Conservation (phyloP, 768 basidiomycete genomes). For the Termitomyces sp. region DNA sequence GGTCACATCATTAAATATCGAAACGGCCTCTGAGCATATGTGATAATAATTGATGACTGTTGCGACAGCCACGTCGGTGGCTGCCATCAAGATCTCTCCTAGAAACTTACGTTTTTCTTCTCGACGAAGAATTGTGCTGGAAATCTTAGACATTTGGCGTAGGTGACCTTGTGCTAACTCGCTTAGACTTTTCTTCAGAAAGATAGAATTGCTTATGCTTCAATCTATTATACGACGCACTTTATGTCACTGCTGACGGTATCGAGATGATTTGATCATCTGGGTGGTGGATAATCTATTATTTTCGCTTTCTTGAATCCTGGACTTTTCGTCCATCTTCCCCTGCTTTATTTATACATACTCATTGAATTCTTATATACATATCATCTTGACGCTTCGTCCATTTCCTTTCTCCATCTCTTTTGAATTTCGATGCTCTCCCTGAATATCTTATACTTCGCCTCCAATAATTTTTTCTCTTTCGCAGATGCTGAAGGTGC, state of each 20-base stretch:
- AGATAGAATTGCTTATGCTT: background rate
- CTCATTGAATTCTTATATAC: background rate
- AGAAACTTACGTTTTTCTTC: background rate
- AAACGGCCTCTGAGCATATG: conserved; percentile 9
- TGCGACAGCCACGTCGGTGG: background rate
- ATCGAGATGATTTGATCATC: background rate
- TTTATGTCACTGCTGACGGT: background rate
- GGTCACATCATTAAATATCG: conserved; percentile 8
- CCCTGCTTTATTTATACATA: background rate
- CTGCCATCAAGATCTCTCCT: background rate
- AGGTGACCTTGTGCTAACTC: background rate
- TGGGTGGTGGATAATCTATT: background rate
- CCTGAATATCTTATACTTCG: conserved; percentile 91
- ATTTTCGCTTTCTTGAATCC: background rate
- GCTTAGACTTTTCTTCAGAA: background rate
- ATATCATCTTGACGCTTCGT: conserved; percentile 35
- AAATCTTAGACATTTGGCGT: background rate
- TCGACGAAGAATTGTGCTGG: background rate
- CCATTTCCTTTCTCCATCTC: conserved; percentile 78
- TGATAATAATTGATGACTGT: background rate
- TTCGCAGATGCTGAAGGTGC: conserved; percentile 50
- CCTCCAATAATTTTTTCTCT: conserved; percentile 75
- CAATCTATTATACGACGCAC: background rate
- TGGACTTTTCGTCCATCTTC: background rate
- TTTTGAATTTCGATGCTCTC: conserved; percentile 87